Evolutionary conservation across 2,329 filamentous ascomycete species (phyloP), one percentile per base, ranked within the genome.

Genomic region (Fusarium irregulare): DNA sequence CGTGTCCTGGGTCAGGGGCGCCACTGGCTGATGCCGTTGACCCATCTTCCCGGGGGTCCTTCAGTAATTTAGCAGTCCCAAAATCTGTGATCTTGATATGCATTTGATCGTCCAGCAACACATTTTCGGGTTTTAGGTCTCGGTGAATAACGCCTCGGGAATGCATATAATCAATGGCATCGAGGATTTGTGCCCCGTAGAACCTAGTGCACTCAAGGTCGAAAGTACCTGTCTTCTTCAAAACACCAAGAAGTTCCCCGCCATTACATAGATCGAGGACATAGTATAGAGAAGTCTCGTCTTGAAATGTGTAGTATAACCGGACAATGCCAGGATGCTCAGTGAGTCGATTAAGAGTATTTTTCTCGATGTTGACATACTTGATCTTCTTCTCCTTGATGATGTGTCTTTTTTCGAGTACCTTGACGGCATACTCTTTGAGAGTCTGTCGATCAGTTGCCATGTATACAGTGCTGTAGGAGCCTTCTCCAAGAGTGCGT

Each of bases 331-430:
- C 96, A 9, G 96, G 96, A 77, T 99, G 96, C 70, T 99, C 95
- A 6, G 95, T 98, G 61, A 99, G 85, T 68, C 96, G 91, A 78
- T 99, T 99, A 59, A 99, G 85, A 0, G 96, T 98, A 81, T 99
- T 95, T 83, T 98, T 98, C 81, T 99, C 96, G 75, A 99, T 99
- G 81, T 98, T 99, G 81, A 99, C 96, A 77, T 99, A 99, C 85
- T 99, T 99, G 77, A 99, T 97, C 86, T 99, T 99, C 82, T 97
- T 98, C 83, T 99, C 96, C 81, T 98, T 99, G 85, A 99, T 99
- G 77, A 99, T 99, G 80, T 99, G 96, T 76, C 94, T 89, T 83
- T 99, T 99, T 82, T 99, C 96, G 48, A 99, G 88, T 18, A 99
- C 95, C 80, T 99, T 99, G 82, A 99, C 94, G 27, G 96, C 96